Percentiles rank a stretch among this genome's conserved stretches.
phyloP scores from a whole-genome alignment of 192 early-diverging fungal species.

The Podila horticola region DNA sequence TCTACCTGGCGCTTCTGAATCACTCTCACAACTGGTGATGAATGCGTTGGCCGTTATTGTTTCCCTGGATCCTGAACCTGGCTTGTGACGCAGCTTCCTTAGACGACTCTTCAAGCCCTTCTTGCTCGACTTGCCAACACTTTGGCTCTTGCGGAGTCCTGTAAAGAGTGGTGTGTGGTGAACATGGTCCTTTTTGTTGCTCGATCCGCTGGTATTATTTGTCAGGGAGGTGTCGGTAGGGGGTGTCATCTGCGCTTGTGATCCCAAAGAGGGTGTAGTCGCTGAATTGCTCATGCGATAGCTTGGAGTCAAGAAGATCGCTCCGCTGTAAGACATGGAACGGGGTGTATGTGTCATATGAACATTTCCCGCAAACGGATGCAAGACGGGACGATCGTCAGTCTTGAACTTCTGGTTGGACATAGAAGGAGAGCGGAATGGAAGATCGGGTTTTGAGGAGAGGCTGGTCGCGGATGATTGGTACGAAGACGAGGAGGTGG shows the following conservation, averaged over 20 bases:
- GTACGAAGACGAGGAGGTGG: background rate
- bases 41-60: slow-evolving; percentile 4
- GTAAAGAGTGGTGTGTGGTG: background rate
- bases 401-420: background rate
- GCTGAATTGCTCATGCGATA: background rate
- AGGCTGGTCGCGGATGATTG: background rate
- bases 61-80: slow-evolving; percentile 21
- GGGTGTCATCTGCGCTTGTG: background rate
- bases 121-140: slow-evolving; percentile 22
- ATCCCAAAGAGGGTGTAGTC: background rate
- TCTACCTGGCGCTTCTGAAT: slow-evolving; percentile 42
- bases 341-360: background rate
- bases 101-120: slow-evolving; percentile 41
- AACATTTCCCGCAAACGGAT: background rate
- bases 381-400: background rate
- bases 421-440: background rate
- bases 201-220: background rate
- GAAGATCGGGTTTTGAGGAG: background rate
- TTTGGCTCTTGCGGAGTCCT: slow-evolving; percentile 15
- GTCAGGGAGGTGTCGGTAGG: background rate
- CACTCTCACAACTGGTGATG: slow-evolving; percentile 44
- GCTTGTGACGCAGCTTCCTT: slow-evolving; percentile 24
- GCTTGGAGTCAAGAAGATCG: background rate
- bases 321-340: background rate
- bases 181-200: background rate